Percentiles rank a stretch among this genome's conserved stretches.
These are phyloP conservation scores for Fusarium oligoseptatum DNA, from an alignment of 2,329 filamentous ascomycete species.

Conservation along the genomic window DNA sequence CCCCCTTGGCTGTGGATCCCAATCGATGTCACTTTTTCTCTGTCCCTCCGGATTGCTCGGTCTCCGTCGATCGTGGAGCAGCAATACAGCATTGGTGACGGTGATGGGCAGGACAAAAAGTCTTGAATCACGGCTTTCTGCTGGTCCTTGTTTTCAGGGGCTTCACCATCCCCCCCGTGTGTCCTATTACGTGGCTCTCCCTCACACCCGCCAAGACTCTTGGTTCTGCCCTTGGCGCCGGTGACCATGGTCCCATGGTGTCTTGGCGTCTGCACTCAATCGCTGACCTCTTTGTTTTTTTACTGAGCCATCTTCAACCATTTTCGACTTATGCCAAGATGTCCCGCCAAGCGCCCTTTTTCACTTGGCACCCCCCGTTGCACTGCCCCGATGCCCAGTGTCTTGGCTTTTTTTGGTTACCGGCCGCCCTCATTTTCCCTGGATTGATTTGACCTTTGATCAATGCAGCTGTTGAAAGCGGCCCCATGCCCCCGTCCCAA, in stretches of 20 bases:
- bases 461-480: slow-evolving; percentile 4
- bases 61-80: not conserved
- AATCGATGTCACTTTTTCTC: not conserved
- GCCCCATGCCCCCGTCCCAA: slow-evolving; percentile 9
- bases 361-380: slow-evolving; percentile 20
- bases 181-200: slow-evolving; percentile 34
- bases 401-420: slow-evolving; percentile 33
- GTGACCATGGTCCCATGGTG: slow-evolving; percentile 22
- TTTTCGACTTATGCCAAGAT: slow-evolving; percentile 30
- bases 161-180: not conserved
- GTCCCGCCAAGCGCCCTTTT: slow-evolving; percentile 2
- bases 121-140: not conserved
- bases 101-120: not conserved
- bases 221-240: slow-evolving; percentile 6
- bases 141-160: not conserved
- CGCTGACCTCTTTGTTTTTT: not conserved
- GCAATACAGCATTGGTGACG: not conserved
- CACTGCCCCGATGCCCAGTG: slow-evolving; percentile 46
- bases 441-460: slow-evolving; percentile 1
- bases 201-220: slow-evolving; percentile 32
- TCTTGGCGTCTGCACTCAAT: slow-evolving; percentile 25
- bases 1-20: not conserved
- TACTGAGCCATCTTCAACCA: slow-evolving; percentile 6
- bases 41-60: slow-evolving; percentile 5
- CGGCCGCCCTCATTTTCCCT: slow-evolving; percentile 10